Evolutionary conservation across 2,329 filamentous ascomycete species (phyloP), one percentile per base, ranked within the genome.

Genomic region (Pseudomassariella vexata): DNA sequence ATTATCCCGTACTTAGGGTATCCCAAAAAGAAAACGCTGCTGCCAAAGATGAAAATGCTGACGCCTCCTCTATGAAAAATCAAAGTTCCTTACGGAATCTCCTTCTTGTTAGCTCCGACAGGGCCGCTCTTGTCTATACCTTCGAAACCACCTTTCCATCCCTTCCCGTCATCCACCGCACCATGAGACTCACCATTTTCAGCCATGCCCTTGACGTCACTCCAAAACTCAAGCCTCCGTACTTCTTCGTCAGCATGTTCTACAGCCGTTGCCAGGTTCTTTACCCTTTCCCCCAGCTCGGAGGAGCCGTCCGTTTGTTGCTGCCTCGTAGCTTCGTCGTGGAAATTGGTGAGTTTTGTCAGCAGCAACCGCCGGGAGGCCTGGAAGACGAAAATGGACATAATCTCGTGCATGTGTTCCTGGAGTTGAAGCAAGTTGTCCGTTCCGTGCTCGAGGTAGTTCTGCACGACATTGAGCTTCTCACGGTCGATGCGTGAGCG

Each of bases 371-470:
- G 77, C 16, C 89, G 76, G 3, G 89, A 95, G 12, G 82, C 80
- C 56, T 96, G 90, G 53, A 95, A 98, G 14, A 98, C 70, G 49
- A 96, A 85, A 36, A 84, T 68, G 1, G 77, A 69, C 87, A 95
- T 89, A 45, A 95, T 84, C 26, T 87, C 78, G 34, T 85, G 82
- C 70, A 95, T 90, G 53, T 80, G 70, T 34, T 82, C 71, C 39
- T 82, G 71, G 14, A 98, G 65, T 39, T 87, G 83, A 33, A 71
- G 70, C 18, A 96, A 63, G 46, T 95, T 87, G 16, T 84, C 78
- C 5, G 76, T 76, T 14, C 77, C 85, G 32, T 92, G 70, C 24
- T 79, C 66, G n/a, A 95, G 66, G 52, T 95, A 98, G 40, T 76
- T 84, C 47, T 83, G 79, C 15, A 95, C 72, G 0, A 82, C 81